phyloP scores from a whole-genome alignment of 2,329 filamentous ascomycete species.

The Trichoderma lentiforme region DNA sequence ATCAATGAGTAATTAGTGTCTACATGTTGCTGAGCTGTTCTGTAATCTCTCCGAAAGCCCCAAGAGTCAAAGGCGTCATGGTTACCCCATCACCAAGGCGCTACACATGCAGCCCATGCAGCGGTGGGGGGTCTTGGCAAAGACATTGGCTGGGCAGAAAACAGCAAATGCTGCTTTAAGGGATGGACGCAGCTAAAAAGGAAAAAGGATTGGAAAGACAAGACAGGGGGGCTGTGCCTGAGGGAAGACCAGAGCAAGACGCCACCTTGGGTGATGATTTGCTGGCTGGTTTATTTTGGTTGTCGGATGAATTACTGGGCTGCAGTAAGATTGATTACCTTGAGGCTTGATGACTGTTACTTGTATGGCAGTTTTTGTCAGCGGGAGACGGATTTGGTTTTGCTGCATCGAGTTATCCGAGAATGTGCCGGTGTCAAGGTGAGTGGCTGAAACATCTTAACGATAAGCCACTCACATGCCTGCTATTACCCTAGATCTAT shows the following conservation, averaged over 20 bases:
- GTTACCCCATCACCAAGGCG: background rate
- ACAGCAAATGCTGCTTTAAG: background rate
- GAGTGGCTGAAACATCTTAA: background rate
- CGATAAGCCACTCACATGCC: too few relatives aligned
- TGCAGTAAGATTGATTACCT: background rate
- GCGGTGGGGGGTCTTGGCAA: background rate
- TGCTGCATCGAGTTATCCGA: background rate
- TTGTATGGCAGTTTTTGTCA: background rate
- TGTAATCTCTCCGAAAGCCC: background rate
- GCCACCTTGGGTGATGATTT: background rate
- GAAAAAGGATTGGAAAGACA: background rate
- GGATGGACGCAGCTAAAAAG: background rate
- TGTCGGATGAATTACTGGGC: background rate
- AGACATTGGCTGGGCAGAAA: background rate
- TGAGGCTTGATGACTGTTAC: background rate
- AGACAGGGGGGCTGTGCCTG: constrained; percentile 1
- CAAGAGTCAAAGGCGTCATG: background rate
- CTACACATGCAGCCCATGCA: background rate
- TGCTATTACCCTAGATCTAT: background rate
- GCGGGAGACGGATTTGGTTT: background rate
- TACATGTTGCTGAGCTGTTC: background rate
- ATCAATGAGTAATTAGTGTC: too few relatives aligned
- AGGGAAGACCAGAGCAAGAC: background rate
- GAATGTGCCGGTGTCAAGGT: background rate
- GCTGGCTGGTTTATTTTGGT: background rate